phyloP scores from a whole-genome alignment of 169 alveolate genomes.

The Besnoitia besnoiti region DNA sequence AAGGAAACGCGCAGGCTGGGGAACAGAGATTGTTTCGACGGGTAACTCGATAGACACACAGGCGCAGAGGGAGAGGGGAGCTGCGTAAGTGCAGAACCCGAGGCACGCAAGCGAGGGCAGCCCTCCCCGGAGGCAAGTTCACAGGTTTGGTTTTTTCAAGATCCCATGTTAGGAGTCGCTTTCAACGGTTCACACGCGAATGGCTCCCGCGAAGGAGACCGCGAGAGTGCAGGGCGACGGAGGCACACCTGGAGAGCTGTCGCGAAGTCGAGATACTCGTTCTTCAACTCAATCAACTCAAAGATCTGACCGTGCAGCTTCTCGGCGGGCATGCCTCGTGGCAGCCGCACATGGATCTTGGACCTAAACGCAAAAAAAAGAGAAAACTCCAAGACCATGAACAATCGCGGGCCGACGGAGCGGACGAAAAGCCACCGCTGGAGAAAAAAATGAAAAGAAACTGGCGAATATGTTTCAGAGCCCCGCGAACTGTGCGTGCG shows the following conservation, averaged over 20 bases:
- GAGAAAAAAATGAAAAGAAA: background rate
- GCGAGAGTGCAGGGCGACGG: background rate
- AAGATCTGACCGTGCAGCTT: slow-evolving; percentile 38
- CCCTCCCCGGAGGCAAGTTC: no score
- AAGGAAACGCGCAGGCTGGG: no score
- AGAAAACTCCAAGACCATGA: background rate
- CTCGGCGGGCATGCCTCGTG: slow-evolving; percentile 30
- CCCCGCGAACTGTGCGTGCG: background rate
- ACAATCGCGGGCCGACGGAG: background rate
- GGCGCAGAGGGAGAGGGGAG: background rate
- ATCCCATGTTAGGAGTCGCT: no score
- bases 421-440: background rate
- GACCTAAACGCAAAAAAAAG: slow-evolving; percentile 14
- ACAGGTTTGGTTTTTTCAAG: no score
- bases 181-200: no score
- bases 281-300: slow-evolving; percentile 41
- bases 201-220: no score
- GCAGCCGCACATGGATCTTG: slow-evolving; percentile 47
- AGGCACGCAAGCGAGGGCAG: no score
- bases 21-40: no score
- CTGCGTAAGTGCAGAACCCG: background rate
- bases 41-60: no score
- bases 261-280: slow-evolving; percentile 30
- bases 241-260: slow-evolving; percentile 53
- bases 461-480: background rate